Evolutionary conservation across 305 asterid genomes (phyloP).

Genomic region (Fraxinus platypoda): DNA sequence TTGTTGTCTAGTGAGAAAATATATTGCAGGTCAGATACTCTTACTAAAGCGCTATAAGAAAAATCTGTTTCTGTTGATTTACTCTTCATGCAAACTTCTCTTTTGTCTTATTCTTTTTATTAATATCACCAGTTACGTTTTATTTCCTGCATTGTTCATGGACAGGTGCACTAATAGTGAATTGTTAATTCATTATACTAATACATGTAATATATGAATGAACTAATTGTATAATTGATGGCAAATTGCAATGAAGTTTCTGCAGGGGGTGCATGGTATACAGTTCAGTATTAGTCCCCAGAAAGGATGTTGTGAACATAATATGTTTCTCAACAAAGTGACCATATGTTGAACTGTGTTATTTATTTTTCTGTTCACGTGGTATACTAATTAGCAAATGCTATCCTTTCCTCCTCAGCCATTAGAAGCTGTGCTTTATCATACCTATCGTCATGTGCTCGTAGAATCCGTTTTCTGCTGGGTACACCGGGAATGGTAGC

Average conservation of each 20-base stretch:
- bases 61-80: slow-evolving; percentile 12
- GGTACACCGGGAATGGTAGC: slow-evolving; percentile 99
- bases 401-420: slow-evolving; percentile 49
- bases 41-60: not conserved
- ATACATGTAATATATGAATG: slow-evolving; percentile 12
- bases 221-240: slow-evolving; percentile 1
- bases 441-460: slow-evolving; percentile 92
- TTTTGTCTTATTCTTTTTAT: not conserved
- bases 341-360: slow-evolving; percentile 13
- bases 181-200: not conserved
- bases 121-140: slow-evolving; percentile 5
- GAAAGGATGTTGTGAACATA: not conserved
- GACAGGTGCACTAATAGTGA: slow-evolving; percentile 13
- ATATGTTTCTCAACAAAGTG: slow-evolving; percentile 11
- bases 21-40: slow-evolving; percentile 80
- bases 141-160: slow-evolving; percentile 9
- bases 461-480: slow-evolving; percentile 94
- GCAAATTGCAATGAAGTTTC: slow-evolving; percentile 1
- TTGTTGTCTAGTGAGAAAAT: slow-evolving; percentile 94
- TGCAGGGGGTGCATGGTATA: not conserved
- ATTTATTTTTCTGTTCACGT: slow-evolving; percentile 3
- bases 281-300: not conserved
- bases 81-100: not conserved
- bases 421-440: slow-evolving; percentile 96
- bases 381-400: slow-evolving; percentile 10